phyloP scores from a whole-genome alignment of 2,329 filamentous ascomycete genomes.

The Hypoxylon sp. region DNA sequence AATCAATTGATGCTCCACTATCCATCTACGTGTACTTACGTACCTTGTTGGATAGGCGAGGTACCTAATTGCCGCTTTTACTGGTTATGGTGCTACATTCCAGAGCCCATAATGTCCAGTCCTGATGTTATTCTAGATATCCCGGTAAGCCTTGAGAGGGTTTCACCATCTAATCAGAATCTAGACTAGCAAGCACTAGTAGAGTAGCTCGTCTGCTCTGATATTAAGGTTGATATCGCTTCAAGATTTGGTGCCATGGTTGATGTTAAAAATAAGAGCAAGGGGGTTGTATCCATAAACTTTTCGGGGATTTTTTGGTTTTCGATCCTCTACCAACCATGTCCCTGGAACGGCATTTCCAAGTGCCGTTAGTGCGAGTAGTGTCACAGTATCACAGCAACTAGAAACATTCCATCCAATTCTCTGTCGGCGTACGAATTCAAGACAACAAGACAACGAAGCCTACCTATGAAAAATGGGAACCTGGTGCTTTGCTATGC shows the following conservation, averaged over 20 bases:
- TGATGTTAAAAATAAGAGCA: slow-evolving; percentile 12
- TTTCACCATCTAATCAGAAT: slow-evolving; percentile 28
- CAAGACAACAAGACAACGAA: slow-evolving; percentile 30
- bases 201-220: not conserved
- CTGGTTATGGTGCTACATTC: slow-evolving; percentile 31
- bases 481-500: slow-evolving; percentile 6
- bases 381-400: slow-evolving; percentile 21
- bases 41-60: slow-evolving; percentile 32
- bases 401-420: slow-evolving; percentile 36
- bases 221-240: slow-evolving; percentile 1
- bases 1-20: slow-evolving; percentile 36
- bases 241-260: not conserved
- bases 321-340: slow-evolving; percentile 33
- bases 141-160: slow-evolving; percentile 9
- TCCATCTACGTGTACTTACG: slow-evolving; percentile 35
- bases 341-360: slow-evolving; percentile 32
- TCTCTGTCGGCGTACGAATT: slow-evolving; percentile 27
- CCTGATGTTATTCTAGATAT: slow-evolving; percentile 8
- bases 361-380: slow-evolving; percentile 40
- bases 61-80: slow-evolving; percentile 28
- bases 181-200: not conserved
- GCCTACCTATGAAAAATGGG: slow-evolving; percentile 20
- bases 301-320: slow-evolving; percentile 33
- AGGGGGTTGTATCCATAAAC: slow-evolving; percentile 13
- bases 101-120: not conserved